Base-by-base conservation (phyloP, 495 filamentous ascomycete species). In the Mycothermus thermophilus region DNA sequence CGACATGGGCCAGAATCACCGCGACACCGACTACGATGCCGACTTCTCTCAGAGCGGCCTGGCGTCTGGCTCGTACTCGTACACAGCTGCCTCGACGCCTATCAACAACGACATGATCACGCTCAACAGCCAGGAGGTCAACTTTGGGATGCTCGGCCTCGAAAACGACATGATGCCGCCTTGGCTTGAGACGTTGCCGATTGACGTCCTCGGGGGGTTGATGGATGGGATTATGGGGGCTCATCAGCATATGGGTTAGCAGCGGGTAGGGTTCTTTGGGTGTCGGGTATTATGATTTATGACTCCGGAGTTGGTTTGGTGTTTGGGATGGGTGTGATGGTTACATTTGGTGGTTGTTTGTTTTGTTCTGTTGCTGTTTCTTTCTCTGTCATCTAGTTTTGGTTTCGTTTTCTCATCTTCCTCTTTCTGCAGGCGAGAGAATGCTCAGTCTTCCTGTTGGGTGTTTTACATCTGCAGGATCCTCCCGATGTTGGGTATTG, bases 91-190 rank as follows among this genome's bases (percentile, higher is more conserved):
- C 34, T 54, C 0, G 59, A 57, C n/a, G n/a, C n/a, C n/a, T 20
- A 47, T 62, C 1, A 32, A 65, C 59, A 44, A 72, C 64, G 53
- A 74, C 13, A 55, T 52, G 33, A 57, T 81, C 41, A 71, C 77
- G 40, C 81, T 83, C 40, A 74, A 81, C 47, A 77, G 67, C 38
- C 75, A 78, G 35, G 79, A 83, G 37, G 66, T 82, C 30, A 74
- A 79, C 46, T 74, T 80, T 24, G 52, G 50, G 19, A 30, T 42
- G 11, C 34, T 56, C 9, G 50, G 50, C 2, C 31, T 53, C 15
- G 42, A 44, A 7, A 51, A 38, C 27, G 52, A 53, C 24, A 52
- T 50, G 49, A 50, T 50, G 46, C 15, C 29, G 29, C 50, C 50
- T 20, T 56, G 52, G 52, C 21, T 56, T 10, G 52, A 55, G 42